Percentiles rank a stretch among this genome's conserved stretches.
Conservation (phyloP, 2,329 filamentous ascomycete species). For the Zymoseptoria tritici region DNA sequence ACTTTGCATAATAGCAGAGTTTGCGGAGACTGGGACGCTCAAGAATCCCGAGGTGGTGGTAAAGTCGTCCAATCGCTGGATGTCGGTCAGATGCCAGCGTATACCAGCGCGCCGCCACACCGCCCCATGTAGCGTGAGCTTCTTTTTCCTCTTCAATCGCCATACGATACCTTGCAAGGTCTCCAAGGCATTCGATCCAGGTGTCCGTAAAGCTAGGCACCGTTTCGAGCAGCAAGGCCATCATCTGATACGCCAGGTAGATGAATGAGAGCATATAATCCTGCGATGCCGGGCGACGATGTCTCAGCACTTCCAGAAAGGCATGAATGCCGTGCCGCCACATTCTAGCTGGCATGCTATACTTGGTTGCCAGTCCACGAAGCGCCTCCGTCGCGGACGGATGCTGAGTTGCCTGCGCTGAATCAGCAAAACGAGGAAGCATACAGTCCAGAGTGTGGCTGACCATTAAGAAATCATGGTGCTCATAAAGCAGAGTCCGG, state of each 20-base stretch:
- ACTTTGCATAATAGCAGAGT: constrained; percentile 64
- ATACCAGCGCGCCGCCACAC: constrained; percentile 77
- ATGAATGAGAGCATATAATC: constrained; percentile 92
- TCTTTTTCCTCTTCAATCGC: constrained; percentile 80
- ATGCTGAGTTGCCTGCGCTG: constrained; percentile 62
- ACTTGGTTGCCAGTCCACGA: constrained; percentile 64
- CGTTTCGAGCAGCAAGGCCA: constrained; percentile 78
- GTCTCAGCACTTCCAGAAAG: constrained; percentile 47
- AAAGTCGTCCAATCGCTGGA: constrained; percentile 68
- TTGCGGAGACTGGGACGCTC: constrained; percentile 65
- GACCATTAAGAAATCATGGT: constrained; percentile 55
- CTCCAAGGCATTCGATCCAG: constrained; percentile 89
- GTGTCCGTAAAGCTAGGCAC: constrained; percentile 76
- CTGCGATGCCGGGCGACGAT: constrained; percentile 64
- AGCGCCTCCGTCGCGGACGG: constrained; percentile 65
- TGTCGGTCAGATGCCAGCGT: constrained; percentile 69
- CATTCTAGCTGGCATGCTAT: constrained; percentile 87
- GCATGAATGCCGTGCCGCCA: constrained; percentile 80
- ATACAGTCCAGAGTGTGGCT: not conserved
- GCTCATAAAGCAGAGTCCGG: constrained; percentile 49
- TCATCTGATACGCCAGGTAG: constrained; percentile 82
- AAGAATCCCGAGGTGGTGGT: constrained; percentile 80
- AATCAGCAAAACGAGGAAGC: not conserved
- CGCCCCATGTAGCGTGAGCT: constrained; percentile 64
- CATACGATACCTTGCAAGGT: constrained; percentile 80